Evolutionary conservation across 2,329 filamentous ascomycete species (phyloP), one percentile per base, ranked within the genome.

Genomic region (Penicillium crustosum): DNA sequence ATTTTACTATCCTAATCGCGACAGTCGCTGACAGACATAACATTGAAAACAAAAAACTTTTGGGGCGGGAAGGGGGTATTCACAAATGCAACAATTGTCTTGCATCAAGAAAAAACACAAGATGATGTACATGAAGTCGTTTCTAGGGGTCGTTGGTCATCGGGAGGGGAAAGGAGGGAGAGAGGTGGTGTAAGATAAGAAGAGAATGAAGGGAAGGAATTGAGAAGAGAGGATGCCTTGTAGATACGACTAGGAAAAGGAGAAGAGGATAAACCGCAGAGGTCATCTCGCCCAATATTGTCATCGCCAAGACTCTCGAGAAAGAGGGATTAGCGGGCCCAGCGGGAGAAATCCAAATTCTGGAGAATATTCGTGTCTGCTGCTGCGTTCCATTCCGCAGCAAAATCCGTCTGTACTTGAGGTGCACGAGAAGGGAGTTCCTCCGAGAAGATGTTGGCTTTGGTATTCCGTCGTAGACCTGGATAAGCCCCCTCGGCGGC

Each of bases 281-380:
- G 35, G 36, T 21, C 36, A 19, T 42, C 31, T n/a, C 9, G 21
- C 13, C 10, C 15, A 19, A 33, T 5, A 35, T 17, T 13, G 19
- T 10, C 23, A 13, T 25, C 12, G 12, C 13, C 9, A 38, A 23
- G 15, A 21, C 6, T 23, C 12, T 39, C 4, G 33, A 8, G 8
- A 10, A 42, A 35, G 15, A 19, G 29, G 39, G 17, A 53, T 68
- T 63, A 77, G 39, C 75, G 71, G 39, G 69, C 69, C 76, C 76
- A 78, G 38, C 74, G 73, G n/a, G 76, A 73, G 57, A 78, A 78
- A 59, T 78, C 76, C 54, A 78, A 55, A 29, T 72, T 74, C 48
- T 75, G 72, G 47, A 75, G 70, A 23, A 75, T 68, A 50, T 74
- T 76, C 33, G 68, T 68, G 38, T 75, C 75, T 2, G 70, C 67